Evolutionary conservation across 2,329 filamentous ascomycete genomes (phyloP).

Genomic region (Pestalotiopsis sp.): DNA sequence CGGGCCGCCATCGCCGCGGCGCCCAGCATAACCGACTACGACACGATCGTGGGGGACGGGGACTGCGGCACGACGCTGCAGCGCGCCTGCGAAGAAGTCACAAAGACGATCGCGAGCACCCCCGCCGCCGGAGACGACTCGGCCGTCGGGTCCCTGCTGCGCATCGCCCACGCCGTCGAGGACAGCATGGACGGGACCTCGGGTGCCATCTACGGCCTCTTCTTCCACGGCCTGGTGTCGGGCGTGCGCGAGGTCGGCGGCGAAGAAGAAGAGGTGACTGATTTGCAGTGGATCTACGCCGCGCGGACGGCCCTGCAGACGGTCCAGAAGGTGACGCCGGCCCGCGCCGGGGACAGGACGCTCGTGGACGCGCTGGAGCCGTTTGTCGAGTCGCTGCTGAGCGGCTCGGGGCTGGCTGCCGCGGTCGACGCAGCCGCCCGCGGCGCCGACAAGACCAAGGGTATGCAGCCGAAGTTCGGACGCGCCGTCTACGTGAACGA

Average conservation of each 20-base stretch:
- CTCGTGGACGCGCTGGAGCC: not conserved
- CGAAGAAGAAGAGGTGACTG: not conserved
- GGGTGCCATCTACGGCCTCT: not conserved
- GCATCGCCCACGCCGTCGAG: not conserved
- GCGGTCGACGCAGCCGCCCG: not conserved
- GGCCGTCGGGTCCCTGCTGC: too few relatives aligned
- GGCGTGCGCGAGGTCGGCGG: not conserved
- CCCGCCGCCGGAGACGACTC: not conserved
- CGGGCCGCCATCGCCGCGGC: not conserved
- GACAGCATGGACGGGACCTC: slow-evolving; percentile 1
- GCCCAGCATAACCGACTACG: not conserved
- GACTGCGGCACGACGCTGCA: not conserved
- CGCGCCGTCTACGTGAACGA: not conserved
- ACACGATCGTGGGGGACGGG: not conserved
- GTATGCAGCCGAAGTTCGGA: not conserved
- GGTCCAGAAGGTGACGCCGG: not conserved
- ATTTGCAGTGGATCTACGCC: not conserved
- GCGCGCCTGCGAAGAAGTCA: not conserved
- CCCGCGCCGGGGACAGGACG: not conserved
- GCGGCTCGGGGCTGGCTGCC: not conserved
- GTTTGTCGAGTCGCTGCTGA: not conserved
- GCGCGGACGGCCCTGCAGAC: not conserved
- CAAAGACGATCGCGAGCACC: not conserved
- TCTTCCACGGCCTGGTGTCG: not conserved
- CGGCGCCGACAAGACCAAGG: not conserved